Base-by-base conservation (phyloP, 2,329 filamentous ascomycete genomes). In the Colletotrichum somersetense region DNA sequence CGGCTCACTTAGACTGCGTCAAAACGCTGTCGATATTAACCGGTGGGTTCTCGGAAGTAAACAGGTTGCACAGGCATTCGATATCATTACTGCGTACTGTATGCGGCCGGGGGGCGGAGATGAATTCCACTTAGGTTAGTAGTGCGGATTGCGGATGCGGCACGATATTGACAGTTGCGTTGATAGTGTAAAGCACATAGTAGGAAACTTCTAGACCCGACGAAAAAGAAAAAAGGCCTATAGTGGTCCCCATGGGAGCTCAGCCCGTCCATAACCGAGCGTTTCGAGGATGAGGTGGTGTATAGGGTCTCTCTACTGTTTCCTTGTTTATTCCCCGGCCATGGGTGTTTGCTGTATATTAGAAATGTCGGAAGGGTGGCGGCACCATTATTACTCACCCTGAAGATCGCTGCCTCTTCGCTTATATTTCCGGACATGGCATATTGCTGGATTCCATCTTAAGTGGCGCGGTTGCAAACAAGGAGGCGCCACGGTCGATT, bases 321-420 rank as follows among this genome's bases (percentile, higher is more conserved):
- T 48, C 61, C 59, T 70, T 70, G 69, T 65, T 70, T 72, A 72
- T 70, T 70, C 61, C 50, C 66, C 53, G 66, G 64, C 55, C 46
- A 57, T 50, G 48, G 61, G 10, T 18, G 70, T 72, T 65, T 72
- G 55, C 55, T 56, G 46, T 72, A 65, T 56, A 72, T 61, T 40
- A 65, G 61, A 14, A 23, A 44, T 38, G 66, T 50, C 40, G 30
- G 30, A 23, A 46, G 42, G 52, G 40, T n/a, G 35, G 46, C 61
- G 42, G 23, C 48, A 30, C 38, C 30, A 33, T 55, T n/a, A 16
- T 61, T 56, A n/a, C 62, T 48, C n/a, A 26, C 35, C 59, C 40
- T 12, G 46, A 26, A 40, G 26, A 23, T 65, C 46, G 14, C 6
- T 44, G 23, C 52, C 33, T 50, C 2, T 50, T 56, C 33, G 18